Evolutionary conservation across 2,329 filamentous ascomycete genomes (phyloP).

Genomic region (Diaporthe vexans): DNA sequence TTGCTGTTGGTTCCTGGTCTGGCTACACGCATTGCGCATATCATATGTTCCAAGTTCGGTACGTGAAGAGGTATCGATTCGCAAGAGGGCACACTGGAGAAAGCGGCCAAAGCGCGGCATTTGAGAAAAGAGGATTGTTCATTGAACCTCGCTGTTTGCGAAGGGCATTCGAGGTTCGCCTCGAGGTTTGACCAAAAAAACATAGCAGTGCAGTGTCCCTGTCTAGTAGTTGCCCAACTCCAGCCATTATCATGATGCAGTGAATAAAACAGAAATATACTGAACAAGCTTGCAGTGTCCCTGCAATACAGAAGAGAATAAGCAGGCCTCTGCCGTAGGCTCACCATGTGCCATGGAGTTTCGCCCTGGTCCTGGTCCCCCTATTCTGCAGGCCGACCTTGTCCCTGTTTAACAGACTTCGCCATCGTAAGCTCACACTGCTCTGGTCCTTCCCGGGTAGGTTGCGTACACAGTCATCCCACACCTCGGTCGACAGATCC

Average conservation of each 20-base stretch:
- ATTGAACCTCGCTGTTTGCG: slow-evolving; percentile 6
- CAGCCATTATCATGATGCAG: slow-evolving; percentile 29
- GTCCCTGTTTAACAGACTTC: slow-evolving; percentile 70
- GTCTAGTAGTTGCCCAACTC: slow-evolving; percentile 29
- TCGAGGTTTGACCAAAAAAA: neutral
- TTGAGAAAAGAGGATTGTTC: slow-evolving; percentile 24
- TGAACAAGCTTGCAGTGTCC: slow-evolving; percentile 11
- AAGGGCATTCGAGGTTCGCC: neutral
- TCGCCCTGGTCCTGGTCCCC: slow-evolving; percentile 59
- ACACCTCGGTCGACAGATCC: slow-evolving; percentile 71
- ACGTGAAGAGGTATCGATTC: neutral
- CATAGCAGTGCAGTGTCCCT: slow-evolving; percentile 30
- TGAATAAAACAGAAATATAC: slow-evolving; percentile 28
- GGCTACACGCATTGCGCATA: neutral
- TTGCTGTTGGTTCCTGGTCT: neutral
- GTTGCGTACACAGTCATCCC: slow-evolving; percentile 76
- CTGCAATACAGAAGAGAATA: slow-evolving; percentile 19
- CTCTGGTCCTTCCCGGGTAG: slow-evolving; percentile 70
- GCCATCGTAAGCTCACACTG: slow-evolving; percentile 72
- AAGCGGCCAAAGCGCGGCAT: neutral
- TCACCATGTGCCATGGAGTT: slow-evolving; percentile 70
- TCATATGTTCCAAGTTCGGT: too few species aligned
- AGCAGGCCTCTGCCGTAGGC: slow-evolving; percentile 47
- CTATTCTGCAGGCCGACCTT: slow-evolving; percentile 70
- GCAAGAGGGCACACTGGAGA: neutral